Evolutionary conservation across 768 basidiomycete genomes (phyloP).

Genomic region (Boletus huronensis): DNA sequence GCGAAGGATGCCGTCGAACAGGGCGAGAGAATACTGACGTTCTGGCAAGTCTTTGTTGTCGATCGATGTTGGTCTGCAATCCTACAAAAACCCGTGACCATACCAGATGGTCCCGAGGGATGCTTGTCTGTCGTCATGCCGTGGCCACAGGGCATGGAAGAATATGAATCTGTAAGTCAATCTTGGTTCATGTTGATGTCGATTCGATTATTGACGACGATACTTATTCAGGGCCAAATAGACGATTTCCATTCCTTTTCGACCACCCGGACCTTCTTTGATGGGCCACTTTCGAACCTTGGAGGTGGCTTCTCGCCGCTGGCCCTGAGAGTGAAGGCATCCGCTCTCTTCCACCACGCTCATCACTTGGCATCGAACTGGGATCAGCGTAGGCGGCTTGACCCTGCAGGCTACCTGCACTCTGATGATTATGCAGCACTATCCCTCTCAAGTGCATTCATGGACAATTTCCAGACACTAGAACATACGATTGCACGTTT

Average conservation of each 20-base stretch:
- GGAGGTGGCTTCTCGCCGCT: constrained; percentile 56
- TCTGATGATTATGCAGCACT: constrained; percentile 35
- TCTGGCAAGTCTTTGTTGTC: constrained; percentile 81
- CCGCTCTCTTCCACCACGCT: constrained; percentile 70
- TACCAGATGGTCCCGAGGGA: constrained; percentile 59
- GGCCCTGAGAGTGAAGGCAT: constrained; percentile 70
- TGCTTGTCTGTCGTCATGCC: constrained; percentile 64
- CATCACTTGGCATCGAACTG: constrained; percentile 57
- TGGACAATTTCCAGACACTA: constrained; percentile 56
- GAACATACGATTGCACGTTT: constrained; percentile 66
- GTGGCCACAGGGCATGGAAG: constrained; percentile 72
- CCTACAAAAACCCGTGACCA: constrained; percentile 61
- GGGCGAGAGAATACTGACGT: constrained; percentile 69
- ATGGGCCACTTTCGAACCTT: constrained; percentile 49
- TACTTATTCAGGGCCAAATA: constrained; percentile 52
- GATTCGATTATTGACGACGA: constrained; percentile 13
- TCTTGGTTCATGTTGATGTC: constrained; percentile 3
- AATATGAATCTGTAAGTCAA: constrained; percentile 64
- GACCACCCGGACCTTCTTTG: constrained; percentile 60
- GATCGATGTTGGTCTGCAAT: constrained; percentile 81
- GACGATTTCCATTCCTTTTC: constrained; percentile 49
- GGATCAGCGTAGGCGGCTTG: constrained; percentile 50
- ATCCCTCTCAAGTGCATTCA: constrained; percentile 45
- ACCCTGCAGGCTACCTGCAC: constrained; percentile 10
- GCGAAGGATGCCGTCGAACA: constrained; percentile 57